Evolutionary conservation across 805 yeast species (phyloP).

Genomic region (Spathaspora hagerdaliae): DNA sequence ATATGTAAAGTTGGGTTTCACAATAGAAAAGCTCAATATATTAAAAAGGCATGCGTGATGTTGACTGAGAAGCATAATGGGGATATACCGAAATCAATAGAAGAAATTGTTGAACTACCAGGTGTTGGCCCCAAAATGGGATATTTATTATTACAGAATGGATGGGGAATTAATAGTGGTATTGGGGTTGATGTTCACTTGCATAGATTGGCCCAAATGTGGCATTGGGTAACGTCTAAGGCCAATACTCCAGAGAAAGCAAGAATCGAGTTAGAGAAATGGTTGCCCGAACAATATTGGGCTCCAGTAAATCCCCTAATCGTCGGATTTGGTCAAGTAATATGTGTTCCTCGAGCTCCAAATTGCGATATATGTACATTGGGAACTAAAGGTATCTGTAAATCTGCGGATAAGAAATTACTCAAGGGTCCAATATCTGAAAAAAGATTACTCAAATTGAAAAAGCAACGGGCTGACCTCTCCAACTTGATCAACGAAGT

Average conservation of each 20-base stretch:
- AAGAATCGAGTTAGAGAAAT: constrained; percentile 58
- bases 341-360: constrained; percentile 68
- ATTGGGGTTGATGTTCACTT: constrained; percentile 96
- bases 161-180: constrained; percentile 74
- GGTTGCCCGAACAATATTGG: constrained; percentile 79
- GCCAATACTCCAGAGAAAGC: constrained; percentile 73
- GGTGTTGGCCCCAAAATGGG: constrained; percentile 99
- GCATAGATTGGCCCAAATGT: constrained; percentile 72
- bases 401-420: constrained; percentile 48
- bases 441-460: constrained; percentile 23
- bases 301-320: constrained; percentile 76
- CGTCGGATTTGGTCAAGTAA: constrained; percentile 91
- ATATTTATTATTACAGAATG: constrained; percentile 69
- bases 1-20: constrained; percentile 89
- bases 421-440: constrained; percentile 22
- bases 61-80: constrained; percentile 47
- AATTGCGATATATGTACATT: constrained; percentile 71
- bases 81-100: constrained; percentile 71
- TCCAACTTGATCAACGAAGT: constrained; percentile 8
- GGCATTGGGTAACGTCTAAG: constrained; percentile 63
- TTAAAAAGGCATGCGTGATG: constrained; percentile 57
- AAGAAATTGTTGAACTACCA: constrained; percentile 65
- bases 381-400: constrained; percentile 52
- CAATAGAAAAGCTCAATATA: constrained; percentile 67
- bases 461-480: constrained; percentile 31